Conservation (phyloP, 169 alveolate genomes). For the Fabrea salina region DNA sequence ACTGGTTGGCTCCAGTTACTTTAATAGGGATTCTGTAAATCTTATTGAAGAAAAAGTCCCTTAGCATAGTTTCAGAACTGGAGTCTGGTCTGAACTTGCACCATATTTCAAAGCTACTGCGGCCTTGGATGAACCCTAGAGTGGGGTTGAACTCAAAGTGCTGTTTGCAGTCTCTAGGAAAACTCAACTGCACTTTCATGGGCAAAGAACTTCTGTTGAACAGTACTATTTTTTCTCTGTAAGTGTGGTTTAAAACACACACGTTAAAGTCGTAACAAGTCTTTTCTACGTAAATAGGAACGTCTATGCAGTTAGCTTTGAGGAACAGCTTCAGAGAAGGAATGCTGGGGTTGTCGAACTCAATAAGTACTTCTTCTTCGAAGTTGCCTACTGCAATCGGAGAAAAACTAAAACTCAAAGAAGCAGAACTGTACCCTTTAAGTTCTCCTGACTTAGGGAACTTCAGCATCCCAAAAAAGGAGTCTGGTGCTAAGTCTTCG, state of each 20-base stretch:
- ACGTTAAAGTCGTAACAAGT: conserved; percentile 68
- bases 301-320: conserved; percentile 75
- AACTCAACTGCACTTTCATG: conserved; percentile 73
- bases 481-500: conserved; percentile 42
- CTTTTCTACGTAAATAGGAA: conserved; percentile 82
- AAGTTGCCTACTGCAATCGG: conserved; percentile 32
- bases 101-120: conserved; percentile 80
- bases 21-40: conserved; percentile 63
- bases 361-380: background rate
- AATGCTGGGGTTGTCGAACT: background rate
- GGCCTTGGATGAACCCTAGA: conserved; percentile 79
- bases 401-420: conserved; percentile 33
- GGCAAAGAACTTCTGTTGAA: conserved; percentile 67
- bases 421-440: conserved; percentile 33
- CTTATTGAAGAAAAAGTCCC: conserved; percentile 41
- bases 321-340: conserved; percentile 37
- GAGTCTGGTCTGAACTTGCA: conserved; percentile 72
- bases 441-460: conserved; percentile 34
- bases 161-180: conserved; percentile 71
- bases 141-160: conserved; percentile 82
- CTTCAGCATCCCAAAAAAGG: conserved; percentile 24
- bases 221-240: conserved; percentile 79
- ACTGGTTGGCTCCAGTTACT: conserved; percentile 78
- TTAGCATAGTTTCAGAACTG: conserved; percentile 45
- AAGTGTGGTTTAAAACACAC: conserved; percentile 72